A percentile compares a stretch with the other conserved stretches of the same genome.
Conservation (phyloP, 352 stramenopile genomes). For the Globisporangium spiculum region DNA sequence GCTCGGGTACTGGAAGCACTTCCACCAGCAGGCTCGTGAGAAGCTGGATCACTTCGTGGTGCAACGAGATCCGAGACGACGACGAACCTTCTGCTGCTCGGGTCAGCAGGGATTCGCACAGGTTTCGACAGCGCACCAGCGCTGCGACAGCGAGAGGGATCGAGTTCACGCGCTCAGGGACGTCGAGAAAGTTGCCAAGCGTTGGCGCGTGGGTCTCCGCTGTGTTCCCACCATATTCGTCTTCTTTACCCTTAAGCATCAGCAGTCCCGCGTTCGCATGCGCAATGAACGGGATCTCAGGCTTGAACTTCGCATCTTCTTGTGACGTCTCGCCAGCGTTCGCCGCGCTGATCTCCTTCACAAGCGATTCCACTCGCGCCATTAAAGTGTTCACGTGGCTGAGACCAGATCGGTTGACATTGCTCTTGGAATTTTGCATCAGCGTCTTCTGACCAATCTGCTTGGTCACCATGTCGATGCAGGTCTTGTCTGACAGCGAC, state of each 20-base stretch:
- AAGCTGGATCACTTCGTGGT: slow-evolving; percentile 88
- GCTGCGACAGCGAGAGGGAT: slow-evolving; percentile 72
- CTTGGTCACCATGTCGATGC: slow-evolving; percentile 64
- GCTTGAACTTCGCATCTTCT: slow-evolving; percentile 29
- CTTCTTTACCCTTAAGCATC: slow-evolving; percentile 49
- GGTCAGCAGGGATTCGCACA: slow-evolving; percentile 80
- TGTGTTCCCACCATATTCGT: slow-evolving; percentile 75
- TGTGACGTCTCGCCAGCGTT: slow-evolving; percentile 18
- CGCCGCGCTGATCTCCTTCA: slow-evolving; percentile 31
- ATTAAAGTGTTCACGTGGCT: slow-evolving; percentile 58
- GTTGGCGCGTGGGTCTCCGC: slow-evolving; percentile 60
- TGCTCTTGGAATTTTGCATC: slow-evolving; percentile 39
- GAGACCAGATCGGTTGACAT: slow-evolving; percentile 39
- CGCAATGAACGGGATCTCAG: slow-evolving; percentile 40
- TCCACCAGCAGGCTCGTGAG: slow-evolving; percentile 81
- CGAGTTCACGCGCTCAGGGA: slow-evolving; percentile 76
- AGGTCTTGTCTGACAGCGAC: slow-evolving; percentile 55
- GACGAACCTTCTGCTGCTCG: slow-evolving; percentile 84
- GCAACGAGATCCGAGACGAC: slow-evolving; percentile 86
- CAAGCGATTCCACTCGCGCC: slow-evolving; percentile 36
- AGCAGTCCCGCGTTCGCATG: slow-evolving; percentile 67
- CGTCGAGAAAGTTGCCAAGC: slow-evolving; percentile 81
- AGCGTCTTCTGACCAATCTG: slow-evolving; percentile 78
- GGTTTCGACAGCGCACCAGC: slow-evolving; percentile 71
- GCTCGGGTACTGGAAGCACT: slow-evolving; percentile 69